phyloP scores from a whole-genome alignment of 495 filamentous ascomycete species.

The Halenospora varia region DNA sequence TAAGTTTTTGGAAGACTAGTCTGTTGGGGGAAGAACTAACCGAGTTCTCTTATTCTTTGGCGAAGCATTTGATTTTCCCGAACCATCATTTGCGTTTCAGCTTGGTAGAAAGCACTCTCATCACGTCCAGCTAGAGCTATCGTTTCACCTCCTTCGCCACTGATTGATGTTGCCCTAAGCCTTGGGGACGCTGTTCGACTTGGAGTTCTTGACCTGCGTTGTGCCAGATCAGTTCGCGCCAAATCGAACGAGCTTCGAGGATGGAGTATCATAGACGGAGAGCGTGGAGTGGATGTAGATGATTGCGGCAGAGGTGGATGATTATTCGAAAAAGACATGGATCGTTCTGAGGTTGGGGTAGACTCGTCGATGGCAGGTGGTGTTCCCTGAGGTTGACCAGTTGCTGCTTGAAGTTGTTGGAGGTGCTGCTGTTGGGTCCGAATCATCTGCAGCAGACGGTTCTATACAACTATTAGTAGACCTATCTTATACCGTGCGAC shows the following conservation, averaged over 20 bases:
- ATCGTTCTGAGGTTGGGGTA: conserved; percentile 62
- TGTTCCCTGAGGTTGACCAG: conserved; percentile 36
- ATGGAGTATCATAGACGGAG: conserved; percentile 50
- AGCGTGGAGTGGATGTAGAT: conserved; percentile 38
- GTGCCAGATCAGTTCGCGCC: conserved; percentile 45
- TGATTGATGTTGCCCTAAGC: conserved; percentile 50
- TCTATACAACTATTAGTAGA: conserved; percentile 43
- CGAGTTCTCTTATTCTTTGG: conserved; percentile 78
- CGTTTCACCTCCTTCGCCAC: conserved; percentile 41
- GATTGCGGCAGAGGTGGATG: conserved; percentile 38
- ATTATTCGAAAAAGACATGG: conserved; percentile 47
- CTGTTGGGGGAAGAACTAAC: conserved; percentile 36
- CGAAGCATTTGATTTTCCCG: conserved; percentile 94
- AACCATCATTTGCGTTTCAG: conserved; percentile 80
- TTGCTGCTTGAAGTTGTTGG: conserved; percentile 54
- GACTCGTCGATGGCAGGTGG: conserved; percentile 62
- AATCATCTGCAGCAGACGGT: conserved; percentile 86
- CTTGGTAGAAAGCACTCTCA: conserved; percentile 85
- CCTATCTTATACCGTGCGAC: background rate
- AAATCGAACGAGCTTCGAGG: conserved; percentile 54
- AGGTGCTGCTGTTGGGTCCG: conserved; percentile 81
- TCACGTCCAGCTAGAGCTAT: conserved; percentile 53
- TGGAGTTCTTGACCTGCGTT: conserved; percentile 49
- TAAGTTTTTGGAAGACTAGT: background rate
- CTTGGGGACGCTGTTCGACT: conserved; percentile 53